Conservation (phyloP, 306 rosid species). For the Arachis stenosperma region DNA sequence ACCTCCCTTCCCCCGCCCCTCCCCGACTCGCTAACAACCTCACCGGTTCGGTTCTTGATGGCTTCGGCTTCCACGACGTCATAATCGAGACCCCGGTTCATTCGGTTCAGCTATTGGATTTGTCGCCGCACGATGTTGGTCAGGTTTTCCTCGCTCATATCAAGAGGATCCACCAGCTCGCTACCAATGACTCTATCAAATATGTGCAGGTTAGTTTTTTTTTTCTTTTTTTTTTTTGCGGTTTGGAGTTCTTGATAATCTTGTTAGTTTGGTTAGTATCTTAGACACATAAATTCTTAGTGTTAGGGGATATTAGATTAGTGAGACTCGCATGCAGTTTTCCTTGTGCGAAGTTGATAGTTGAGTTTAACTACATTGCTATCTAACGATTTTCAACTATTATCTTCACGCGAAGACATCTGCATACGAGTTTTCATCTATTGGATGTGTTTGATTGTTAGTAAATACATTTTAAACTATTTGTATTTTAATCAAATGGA, state of each 20-base stretch:
- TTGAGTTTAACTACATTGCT: too few species aligned
- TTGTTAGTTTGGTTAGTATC: not conserved
- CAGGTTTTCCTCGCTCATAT: constrained; percentile 50
- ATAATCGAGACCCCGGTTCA: constrained; percentile 73
- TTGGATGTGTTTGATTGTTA: too few species aligned
- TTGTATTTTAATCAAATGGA: not conserved
- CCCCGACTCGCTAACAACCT: too few species aligned
- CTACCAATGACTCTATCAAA: constrained; percentile 45
- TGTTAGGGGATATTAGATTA: too few species aligned
- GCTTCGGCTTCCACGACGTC: constrained; percentile 82
- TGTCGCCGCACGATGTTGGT: constrained; percentile 48
- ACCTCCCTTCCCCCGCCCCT: not conserved
- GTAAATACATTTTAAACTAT: not conserved
- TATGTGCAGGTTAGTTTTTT: constrained; percentile 67
- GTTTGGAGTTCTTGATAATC: not conserved
- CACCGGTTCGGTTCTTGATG: constrained; percentile 43
- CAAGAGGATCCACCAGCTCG: constrained; percentile 55
- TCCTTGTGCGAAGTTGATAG: too few species aligned
- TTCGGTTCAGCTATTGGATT: constrained; percentile 60
- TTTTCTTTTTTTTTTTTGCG: too few species aligned
- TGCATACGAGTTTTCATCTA: too few species aligned
- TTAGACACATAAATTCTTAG: too few species aligned
- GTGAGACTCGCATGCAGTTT: too few species aligned
- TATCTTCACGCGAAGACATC: too few species aligned
- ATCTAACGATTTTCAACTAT: too few species aligned